A percentile compares a stretch with the other conserved stretches of the same genome.
Evolutionary conservation across 345 rosid species (phyloP).

Genomic region (Murraya koenigii): DNA sequence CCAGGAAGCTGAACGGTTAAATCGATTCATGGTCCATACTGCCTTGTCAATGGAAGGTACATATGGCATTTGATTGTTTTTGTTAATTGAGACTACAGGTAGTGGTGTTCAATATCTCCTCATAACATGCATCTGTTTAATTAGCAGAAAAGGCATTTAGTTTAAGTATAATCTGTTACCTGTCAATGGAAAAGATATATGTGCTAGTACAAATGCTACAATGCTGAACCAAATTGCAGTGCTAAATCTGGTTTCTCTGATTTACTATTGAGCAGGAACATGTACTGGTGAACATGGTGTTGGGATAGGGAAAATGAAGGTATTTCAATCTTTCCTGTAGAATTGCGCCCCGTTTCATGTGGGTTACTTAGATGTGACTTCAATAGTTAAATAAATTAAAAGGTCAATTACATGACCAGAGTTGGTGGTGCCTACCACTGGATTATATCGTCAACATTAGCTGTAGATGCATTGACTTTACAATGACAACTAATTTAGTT

Average conservation of each 20-base stretch:
- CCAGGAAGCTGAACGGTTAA: constrained; percentile 74
- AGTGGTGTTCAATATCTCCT: neutral
- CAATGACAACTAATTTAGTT: neutral
- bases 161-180: neutral
- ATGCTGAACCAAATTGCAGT: constrained; percentile 1
- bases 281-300: constrained; percentile 97
- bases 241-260: constrained; percentile 1
- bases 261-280: constrained; percentile 57
- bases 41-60: constrained; percentile 90
- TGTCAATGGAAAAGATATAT: neutral
- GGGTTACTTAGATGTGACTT: neutral
- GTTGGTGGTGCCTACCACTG: neutral
- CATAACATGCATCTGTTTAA: neutral
- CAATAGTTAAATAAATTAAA: too few relatives aligned
- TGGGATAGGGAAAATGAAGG: constrained; percentile 97
- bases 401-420: neutral
- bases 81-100: neutral
- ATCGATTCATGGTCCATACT: constrained; percentile 68
- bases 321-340: constrained; percentile 16
- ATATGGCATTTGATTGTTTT: neutral
- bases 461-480: neutral
- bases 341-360: neutral
- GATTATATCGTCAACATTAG: neutral
- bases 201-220: neutral
- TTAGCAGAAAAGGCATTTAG: neutral